Base-by-base conservation (phyloP, 805 yeast genomes). In the Kuraishia borneana region DNA sequence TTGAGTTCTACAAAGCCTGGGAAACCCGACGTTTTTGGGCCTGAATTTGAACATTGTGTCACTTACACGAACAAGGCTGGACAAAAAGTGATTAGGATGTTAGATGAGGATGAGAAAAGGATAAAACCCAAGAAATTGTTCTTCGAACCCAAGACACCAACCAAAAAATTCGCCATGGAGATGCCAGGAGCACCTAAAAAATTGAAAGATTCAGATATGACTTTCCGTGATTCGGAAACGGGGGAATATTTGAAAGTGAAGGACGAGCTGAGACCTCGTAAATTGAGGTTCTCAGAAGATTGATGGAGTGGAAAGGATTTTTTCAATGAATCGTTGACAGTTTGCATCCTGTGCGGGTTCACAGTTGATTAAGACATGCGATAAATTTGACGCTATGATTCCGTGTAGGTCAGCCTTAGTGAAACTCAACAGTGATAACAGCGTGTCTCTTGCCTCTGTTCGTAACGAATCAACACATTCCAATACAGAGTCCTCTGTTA, bases 11-110 rank as follows among this genome's bases (percentile, higher is more conserved):
- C 39, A 21, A 33, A 35, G 17, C 39, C 47, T 6, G 38, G 51
- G 27, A 9, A 17, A 14, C n/a, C 17, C 18, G 28, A 48, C 32
- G 53, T 57, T 34, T 61, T 54, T 38, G 58, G 56, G 16, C 49
- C 58, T 12, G 62, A 60, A 32, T 25, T 25, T 12, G 28, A 25
- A 25, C 13, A 25, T 6, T 7, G 13, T 6, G 48, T 61, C 34
- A 71, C 67, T 39, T 46, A 56, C 38, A 58, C 65, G 45, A 58
- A 54, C 37, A 58, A 56, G 34, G 64, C 68, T 0, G 72, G 71
- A 2, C 52, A 63, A 36, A 53, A 51, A 19, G 45, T 51, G 5
- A 44, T 51, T 7, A 44, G 48, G 31, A 42, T 45, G 21, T 40
- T 65, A 26, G 48, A 56, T 17, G 51, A 50, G 12, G 41, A 39